Conservation (phyloP, 164 flowering plant species). For the Aristolochia californica region DNA sequence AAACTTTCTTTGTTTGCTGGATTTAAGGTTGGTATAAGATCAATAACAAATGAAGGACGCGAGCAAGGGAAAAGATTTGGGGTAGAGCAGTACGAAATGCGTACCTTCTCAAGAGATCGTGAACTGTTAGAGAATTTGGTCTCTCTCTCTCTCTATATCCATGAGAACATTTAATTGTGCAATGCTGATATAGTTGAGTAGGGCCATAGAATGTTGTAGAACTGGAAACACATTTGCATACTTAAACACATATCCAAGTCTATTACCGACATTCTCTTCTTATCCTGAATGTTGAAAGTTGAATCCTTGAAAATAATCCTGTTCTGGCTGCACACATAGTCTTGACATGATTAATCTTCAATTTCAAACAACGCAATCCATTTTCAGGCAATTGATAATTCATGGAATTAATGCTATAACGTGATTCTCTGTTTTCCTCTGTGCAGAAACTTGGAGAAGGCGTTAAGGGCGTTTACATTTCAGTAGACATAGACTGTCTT, state of each 20-base stretch:
- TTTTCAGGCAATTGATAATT: too few relatives aligned
- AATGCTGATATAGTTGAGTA: background rate
- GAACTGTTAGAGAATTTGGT: slow-evolving; percentile 82
- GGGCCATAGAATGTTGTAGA: too few relatives aligned
- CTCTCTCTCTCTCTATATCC: slow-evolving; percentile 11
- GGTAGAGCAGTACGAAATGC: slow-evolving; percentile 94
- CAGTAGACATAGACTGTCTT: slow-evolving; percentile 82
- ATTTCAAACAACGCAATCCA: too few relatives aligned
- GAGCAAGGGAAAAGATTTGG: slow-evolving; percentile 92
- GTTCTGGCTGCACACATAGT: background rate
- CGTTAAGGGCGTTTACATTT: slow-evolving; percentile 87
- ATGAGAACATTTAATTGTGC: background rate
- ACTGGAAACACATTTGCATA: too few relatives aligned
- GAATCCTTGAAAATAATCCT: too few relatives aligned
- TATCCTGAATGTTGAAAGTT: too few relatives aligned
- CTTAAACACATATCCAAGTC: too few relatives aligned
- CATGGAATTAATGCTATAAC: background rate
- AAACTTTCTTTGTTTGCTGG: background rate
- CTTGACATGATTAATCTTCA: background rate
- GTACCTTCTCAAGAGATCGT: slow-evolving; percentile 82
- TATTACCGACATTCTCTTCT: too few relatives aligned
- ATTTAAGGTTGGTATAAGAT: slow-evolving; percentile 84
- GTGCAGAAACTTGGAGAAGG: slow-evolving; percentile 93
- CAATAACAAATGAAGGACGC: slow-evolving; percentile 83
- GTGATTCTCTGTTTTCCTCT: background rate